These are phyloP conservation scores for Cucumis cinereus DNA, from an alignment of 306 rosid species.

Conservation along the genomic window DNA sequence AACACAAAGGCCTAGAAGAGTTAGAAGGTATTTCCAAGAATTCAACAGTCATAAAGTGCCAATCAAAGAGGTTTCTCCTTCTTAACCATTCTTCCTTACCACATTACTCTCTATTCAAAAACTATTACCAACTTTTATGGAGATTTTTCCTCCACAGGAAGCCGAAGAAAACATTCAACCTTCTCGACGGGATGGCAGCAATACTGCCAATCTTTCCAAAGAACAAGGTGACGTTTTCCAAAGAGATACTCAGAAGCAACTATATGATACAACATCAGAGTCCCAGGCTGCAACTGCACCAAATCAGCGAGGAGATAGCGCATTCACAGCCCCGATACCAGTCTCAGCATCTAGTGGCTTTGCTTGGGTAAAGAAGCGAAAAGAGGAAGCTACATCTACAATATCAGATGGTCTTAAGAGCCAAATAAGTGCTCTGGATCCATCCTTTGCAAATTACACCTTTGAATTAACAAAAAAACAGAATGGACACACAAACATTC, in stretches of 20 bases:
- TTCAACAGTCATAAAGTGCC: slow-evolving; percentile 19
- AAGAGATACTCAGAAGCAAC: slow-evolving; percentile 24
- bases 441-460: slow-evolving; percentile 54
- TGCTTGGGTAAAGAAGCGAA: slow-evolving; percentile 59
- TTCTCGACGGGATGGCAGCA: slow-evolving; percentile 19
- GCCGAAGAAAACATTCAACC: slow-evolving; percentile 22
- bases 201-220: slow-evolving; percentile 11
- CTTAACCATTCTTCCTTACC: background rate
- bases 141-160: slow-evolving; percentile 16
- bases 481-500: slow-evolving; percentile 17
- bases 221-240: slow-evolving; percentile 23
- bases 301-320: slow-evolving; percentile 21
- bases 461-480: slow-evolving; percentile 26
- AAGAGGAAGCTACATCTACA: slow-evolving; percentile 45
- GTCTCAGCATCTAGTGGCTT: slow-evolving; percentile 45
- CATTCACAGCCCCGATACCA: slow-evolving; percentile 38
- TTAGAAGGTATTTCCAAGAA: slow-evolving; percentile 34
- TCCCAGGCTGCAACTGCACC: slow-evolving; percentile 4
- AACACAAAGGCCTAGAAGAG: slow-evolving; percentile 47
- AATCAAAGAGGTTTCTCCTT: slow-evolving; percentile 42
- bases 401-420: slow-evolving; percentile 78
- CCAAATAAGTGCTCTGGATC: slow-evolving; percentile 73
- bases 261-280: slow-evolving; percentile 43
- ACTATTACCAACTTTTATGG: background rate
- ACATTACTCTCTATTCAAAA: background rate